A percentile compares a stretch with the other conserved stretches of the same genome.
These are phyloP conservation scores for Mucor racemosus DNA, from an alignment of 371 early-diverging fungal genomes.

Conservation along the genomic window DNA sequence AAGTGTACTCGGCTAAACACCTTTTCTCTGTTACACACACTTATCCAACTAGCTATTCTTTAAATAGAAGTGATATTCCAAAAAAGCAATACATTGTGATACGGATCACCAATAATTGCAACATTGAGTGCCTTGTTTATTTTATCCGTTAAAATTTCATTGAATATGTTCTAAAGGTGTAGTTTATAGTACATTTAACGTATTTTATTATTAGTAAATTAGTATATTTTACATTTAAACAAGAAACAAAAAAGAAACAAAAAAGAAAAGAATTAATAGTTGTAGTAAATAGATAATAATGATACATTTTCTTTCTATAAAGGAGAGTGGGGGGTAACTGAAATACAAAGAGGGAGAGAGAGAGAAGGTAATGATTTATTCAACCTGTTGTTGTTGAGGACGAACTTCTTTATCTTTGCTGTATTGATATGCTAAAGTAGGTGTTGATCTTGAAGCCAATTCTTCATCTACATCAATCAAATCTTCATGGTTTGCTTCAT, in stretches of 20 bases:
- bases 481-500: background rate
- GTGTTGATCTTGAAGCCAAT: constrained; percentile 10
- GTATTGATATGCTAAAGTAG: constrained; percentile 5
- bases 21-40: too few relatives aligned
- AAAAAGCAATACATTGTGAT: too few relatives aligned
- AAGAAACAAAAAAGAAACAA: too few relatives aligned
- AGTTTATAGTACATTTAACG: background rate
- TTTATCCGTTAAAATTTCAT: background rate
- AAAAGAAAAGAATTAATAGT: too few relatives aligned
- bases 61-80: too few relatives aligned
- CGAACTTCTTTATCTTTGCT: constrained; percentile 12
- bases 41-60: too few relatives aligned
- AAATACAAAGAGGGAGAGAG: background rate
- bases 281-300: background rate
- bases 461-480: constrained; percentile 12
- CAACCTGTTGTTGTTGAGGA: background rate
- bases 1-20: too few relatives aligned
- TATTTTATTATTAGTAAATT: background rate
- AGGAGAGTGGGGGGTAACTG: background rate
- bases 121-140: background rate
- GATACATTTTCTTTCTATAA: background rate
- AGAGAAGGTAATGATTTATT: background rate
- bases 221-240: background rate
- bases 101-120: too few relatives aligned
- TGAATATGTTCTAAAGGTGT: too few relatives aligned